Evolutionary conservation across 768 basidiomycete genomes (phyloP).

Genomic region (Russula griseocarnosa): DNA sequence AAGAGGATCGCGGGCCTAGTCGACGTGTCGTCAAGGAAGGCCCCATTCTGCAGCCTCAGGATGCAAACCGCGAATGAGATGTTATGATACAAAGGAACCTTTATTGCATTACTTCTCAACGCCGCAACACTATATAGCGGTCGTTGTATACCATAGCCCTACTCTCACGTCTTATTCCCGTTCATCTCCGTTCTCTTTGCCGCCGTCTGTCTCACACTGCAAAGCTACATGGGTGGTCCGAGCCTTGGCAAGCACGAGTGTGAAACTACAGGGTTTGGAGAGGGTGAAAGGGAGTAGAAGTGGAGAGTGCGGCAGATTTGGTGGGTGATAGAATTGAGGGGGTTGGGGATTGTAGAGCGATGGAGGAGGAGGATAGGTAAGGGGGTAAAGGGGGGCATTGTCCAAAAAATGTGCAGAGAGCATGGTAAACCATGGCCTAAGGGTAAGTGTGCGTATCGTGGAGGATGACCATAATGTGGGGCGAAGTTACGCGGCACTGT

Average conservation of each 20-base stretch:
- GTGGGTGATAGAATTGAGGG: constrained; percentile 13
- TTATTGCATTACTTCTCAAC: constrained; percentile 30
- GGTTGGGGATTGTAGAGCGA: background rate
- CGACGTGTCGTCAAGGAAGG: background rate
- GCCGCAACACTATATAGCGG: constrained; percentile 25
- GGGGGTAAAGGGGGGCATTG: constrained; percentile 19
- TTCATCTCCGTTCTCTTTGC: background rate
- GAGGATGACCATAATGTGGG: constrained; percentile 6
- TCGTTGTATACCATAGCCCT: constrained; percentile 24
- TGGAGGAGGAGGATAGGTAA: background rate
- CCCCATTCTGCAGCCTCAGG: background rate
- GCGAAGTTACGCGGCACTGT: constrained; percentile 51
- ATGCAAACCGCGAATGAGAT: background rate
- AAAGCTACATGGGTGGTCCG: constrained; percentile 5
- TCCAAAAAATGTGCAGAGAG: constrained; percentile 22
- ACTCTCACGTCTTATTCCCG: constrained; percentile 13
- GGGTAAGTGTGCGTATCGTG: constrained; percentile 9
- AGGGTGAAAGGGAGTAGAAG: background rate
- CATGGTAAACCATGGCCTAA: constrained; percentile 5
- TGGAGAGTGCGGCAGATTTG: constrained; percentile 14
- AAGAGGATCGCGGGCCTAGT: background rate
- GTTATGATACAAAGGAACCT: constrained; percentile 26
- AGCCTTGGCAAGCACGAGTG: background rate
- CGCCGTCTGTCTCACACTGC: constrained; percentile 4
- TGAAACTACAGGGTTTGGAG: constrained; percentile 6